Base-by-base conservation (phyloP, 1,139 yeast genomes). In the Kurtzmaniella natalensis region DNA sequence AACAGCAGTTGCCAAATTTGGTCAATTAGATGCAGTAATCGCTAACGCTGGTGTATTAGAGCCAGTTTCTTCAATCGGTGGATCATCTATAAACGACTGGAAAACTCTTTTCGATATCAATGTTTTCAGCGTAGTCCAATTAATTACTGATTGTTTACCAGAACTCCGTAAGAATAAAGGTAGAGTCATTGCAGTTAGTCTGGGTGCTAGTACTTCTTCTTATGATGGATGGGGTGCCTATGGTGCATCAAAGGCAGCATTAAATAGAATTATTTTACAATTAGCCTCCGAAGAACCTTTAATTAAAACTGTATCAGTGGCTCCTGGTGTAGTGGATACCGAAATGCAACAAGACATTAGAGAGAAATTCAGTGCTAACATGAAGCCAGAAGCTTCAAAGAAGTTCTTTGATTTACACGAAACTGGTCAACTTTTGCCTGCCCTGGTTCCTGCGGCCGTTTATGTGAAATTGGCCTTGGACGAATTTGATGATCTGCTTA, bases 281-380 rank as follows among this genome's bases (percentile, higher is more conserved):
- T 56, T 89, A 17, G 81, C 86, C 1, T 65, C 60, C 4, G 95
- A 86, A 47, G 89, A 84, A 51, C 58, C 25, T 9, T n/a, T 16
- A 0, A 62, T 88, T 15, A 62, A 64, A 31, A 67, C 84, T 3
- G 61, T 86, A 8, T 68, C 95, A 0, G 70, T 89, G 17, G 96
- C 95, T 2, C 97, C 97, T 0, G 97, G 97, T 3, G 94, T 86
- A 2, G 96, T 89, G 2, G 87, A 84, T 52, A 88, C 97, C 0
- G 67, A 64, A 15, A 89, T 89, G 96, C 97, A 89, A 59, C 52
- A 48, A 9, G 80, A 76, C 38, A 87, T 89, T 37, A 74, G 96
- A 49, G 80, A 75, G 17, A 51, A 48, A 39, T 72, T 73, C 47
- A 76, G 77, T 1, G 44, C 51, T 8, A 59, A 61, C 24, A 86